Evolutionary conservation across 306 rosid species (phyloP), one percentile per base, ranked within the genome.

Genomic region (Betula pendula): DNA sequence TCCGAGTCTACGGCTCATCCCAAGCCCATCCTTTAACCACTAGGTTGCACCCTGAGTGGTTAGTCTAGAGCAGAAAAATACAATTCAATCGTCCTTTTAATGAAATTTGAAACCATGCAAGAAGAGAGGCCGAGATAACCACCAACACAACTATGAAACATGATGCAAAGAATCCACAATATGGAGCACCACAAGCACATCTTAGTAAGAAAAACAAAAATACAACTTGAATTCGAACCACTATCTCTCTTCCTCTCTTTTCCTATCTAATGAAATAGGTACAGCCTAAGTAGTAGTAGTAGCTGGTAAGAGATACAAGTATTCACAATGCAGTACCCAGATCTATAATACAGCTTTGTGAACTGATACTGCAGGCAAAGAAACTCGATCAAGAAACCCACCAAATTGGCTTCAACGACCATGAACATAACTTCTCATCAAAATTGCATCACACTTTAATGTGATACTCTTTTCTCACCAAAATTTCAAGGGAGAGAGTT

Each of bases 241-340:
- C 48, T 65, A n/a, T 65, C 48, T 65, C 53, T 70, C 58, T 8
- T 55, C 35, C 59, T 62, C 66, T 70, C 59, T 15, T 67, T 29
- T 19, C 80, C 75, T 47, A 75, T 42, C 73, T 63, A 78, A 68
- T 58, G 29, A 33, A 51, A 75, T 10, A 44, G 60, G 53, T 78
- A 49, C 13, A 74, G 40, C 59, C 49, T 35, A 58, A 62, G 43
- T 19, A 33, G 67, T 15, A 29, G 45, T 62, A 82, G 42, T 65
- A 77, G 44, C 45, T 29, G 69, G 83, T 77, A 80, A 55, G 74
- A 69, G 74, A 86, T 81, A 70, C 38, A 22, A 83, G 76, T 74
- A 84, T 72, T 40, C 81, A 77, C 38, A 68, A 75, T 55, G 82
- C 75, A 85, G 78, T 81, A 69, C 68, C 71, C 43, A 79, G 62